Conservation (phyloP, 306 rosid species). For the Trichosanthes truncata region DNA sequence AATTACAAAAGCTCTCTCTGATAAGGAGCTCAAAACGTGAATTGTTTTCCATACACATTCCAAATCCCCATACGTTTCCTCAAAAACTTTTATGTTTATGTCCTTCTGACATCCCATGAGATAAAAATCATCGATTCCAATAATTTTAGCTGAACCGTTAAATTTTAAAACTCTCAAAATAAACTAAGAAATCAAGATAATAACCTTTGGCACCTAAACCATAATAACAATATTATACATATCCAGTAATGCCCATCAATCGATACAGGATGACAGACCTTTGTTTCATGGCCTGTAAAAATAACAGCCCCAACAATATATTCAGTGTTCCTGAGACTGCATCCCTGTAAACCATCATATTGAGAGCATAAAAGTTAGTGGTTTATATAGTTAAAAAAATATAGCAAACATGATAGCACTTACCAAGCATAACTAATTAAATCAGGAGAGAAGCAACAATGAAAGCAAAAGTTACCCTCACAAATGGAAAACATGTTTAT, state of each 20-base stretch:
- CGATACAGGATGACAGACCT: conserved; percentile 42
- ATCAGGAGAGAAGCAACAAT: neutral
- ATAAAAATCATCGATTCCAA: neutral
- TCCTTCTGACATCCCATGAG: neutral
- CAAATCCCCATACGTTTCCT: neutral
- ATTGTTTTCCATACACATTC: neutral
- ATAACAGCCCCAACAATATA: conserved; percentile 84
- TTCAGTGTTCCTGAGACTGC: conserved; percentile 96
- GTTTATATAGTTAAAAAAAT: neutral
- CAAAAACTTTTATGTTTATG: neutral
- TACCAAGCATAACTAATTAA: neutral
- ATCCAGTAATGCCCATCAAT: conserved; percentile 5
- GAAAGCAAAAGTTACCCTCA: neutral
- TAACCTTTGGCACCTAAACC: neutral
- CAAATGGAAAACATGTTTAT: neutral
- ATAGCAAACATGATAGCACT: conserved; percentile 8
- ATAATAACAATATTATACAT: neutral
- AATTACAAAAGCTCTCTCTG: neutral
- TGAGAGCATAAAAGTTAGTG: conserved; percentile 13
- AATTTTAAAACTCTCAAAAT: neutral
- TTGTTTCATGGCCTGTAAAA: conserved; percentile 94
- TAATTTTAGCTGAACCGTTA: neutral
- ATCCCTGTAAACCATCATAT: conserved; percentile 54
- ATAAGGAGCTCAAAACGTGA: neutral
- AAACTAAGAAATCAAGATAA: neutral